Evolutionary conservation across 805 yeast species (phyloP).

Genomic region (Candida andamanensis): DNA sequence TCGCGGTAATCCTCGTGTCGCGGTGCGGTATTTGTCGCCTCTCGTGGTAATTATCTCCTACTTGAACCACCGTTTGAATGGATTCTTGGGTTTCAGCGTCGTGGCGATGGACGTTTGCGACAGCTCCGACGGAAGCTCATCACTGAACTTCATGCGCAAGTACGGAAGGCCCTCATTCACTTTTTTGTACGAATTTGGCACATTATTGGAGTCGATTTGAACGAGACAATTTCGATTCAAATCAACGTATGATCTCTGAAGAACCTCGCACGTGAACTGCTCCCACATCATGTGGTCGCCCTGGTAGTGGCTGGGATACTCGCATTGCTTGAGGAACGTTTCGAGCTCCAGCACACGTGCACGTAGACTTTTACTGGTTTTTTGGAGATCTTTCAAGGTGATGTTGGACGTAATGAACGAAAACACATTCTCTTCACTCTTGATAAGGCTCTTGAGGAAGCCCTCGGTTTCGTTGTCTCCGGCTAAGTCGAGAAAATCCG

Average conservation of each 20-base stretch:
- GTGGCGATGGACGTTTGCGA: too few relatives aligned
- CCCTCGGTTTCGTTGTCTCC: conserved; percentile 51
- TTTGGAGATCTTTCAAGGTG: conserved; percentile 39
- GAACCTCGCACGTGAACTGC: conserved; percentile 25
- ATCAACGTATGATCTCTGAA: conserved; percentile 27
- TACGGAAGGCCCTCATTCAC: conserved; percentile 28
- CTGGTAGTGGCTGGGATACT: conserved; percentile 25
- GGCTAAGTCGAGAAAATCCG: conserved; percentile 40
- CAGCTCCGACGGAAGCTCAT: too few relatives aligned
- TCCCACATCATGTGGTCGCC: conserved; percentile 28
- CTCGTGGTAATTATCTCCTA: too few relatives aligned
- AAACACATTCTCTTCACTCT: conserved; percentile 25
- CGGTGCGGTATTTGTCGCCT: too few relatives aligned
- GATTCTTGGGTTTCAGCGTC: conserved; percentile 22
- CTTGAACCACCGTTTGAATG: conserved; percentile 37
- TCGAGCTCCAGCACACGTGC: conserved; percentile 26
- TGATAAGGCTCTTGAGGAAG: conserved; percentile 41
- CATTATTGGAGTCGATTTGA: conserved; percentile 21
- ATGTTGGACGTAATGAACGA: conserved; percentile 40
- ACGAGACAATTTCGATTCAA: conserved; percentile 25
- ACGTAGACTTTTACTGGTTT: conserved; percentile 31
- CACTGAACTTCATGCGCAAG: conserved; percentile 29
- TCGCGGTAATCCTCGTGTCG: too few relatives aligned
- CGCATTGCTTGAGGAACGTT: conserved; percentile 24
- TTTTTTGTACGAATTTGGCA: conserved; percentile 21